phyloP scores from a whole-genome alignment of 2,329 filamentous ascomycete genomes.

The Diaporthe humulicola region DNA sequence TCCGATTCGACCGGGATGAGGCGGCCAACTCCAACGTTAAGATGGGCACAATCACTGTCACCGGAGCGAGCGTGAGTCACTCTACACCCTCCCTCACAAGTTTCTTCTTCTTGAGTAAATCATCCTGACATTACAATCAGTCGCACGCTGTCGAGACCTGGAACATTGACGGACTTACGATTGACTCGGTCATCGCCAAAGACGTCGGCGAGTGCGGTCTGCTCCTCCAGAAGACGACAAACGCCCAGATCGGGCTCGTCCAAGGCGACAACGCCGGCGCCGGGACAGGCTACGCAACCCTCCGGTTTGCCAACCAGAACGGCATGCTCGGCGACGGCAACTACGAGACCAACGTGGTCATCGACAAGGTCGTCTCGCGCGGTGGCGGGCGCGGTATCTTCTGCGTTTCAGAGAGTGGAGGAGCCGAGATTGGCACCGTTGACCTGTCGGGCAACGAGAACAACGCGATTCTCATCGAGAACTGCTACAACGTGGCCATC shows the following conservation, averaged over 20 bases:
- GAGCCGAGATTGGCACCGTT: constrained; percentile 60
- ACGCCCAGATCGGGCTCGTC: constrained; percentile 66
- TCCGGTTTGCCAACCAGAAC: constrained; percentile 68
- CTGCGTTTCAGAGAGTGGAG: constrained; percentile 69
- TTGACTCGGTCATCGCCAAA: constrained; percentile 64
- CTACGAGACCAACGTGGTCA: constrained; percentile 65
- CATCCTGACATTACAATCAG: background rate
- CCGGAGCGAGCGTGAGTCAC: constrained; percentile 57
- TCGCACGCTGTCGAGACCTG: constrained; percentile 70
- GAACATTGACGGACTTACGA: constrained; percentile 68
- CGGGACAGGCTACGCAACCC: constrained; percentile 67
- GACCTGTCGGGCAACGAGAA: constrained; percentile 67
- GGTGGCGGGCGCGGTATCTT: constrained; percentile 70
- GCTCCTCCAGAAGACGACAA: constrained; percentile 65
- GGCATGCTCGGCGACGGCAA: constrained; percentile 51
- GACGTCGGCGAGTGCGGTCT: constrained; percentile 68
- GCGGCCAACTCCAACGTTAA: constrained; percentile 66
- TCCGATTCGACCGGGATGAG: constrained; percentile 69
- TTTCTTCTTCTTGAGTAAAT: background rate
- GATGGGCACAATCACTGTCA: constrained; percentile 66
- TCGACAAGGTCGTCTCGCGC: constrained; percentile 67
- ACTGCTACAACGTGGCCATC: constrained; percentile 69
- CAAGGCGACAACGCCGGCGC: constrained; percentile 67
- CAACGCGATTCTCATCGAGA: constrained; percentile 70
- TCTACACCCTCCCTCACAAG: background rate